Base-by-base conservation (phyloP, 2,329 filamentous ascomycete genomes). In the Ascochyta koolunga region DNA sequence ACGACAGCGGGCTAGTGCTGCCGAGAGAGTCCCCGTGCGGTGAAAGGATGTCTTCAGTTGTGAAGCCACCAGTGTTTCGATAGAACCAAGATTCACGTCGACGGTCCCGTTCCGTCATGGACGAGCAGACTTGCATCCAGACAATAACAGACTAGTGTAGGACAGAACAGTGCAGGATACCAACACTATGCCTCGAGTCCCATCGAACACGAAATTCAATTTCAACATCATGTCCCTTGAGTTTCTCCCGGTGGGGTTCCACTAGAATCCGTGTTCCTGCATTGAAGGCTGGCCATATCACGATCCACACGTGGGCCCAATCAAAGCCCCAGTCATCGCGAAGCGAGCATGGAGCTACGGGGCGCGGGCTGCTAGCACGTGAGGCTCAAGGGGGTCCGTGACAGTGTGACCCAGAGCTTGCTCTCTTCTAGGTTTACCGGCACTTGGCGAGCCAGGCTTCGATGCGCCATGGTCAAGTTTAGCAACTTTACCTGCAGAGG, bases 51-150 rank as follows among this genome's bases (percentile, higher is more conserved):
- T 44, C 46, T 19, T 45, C 40, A 42, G 8, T 32, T 46, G 37
- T 64, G 58, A 60, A 64, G 59, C 61, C 36, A 41, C 54, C 59
- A 44, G 32, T 33, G 58, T 67, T 62, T 67, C 57, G 50, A 58
- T 36, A 27, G 9, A 35, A 24, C 5, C 35, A 41, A 37, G 18
- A 32, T 4, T 11, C 27, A 40, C 18, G 6, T 37, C n/a, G 35
- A 37, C 31, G 33, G 39, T 32, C 43, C 35, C 29, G 35, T 54
- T 29, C 45, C 39, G 33, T 45, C 18, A 41, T 36, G 13, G 19
- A 45, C 25, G 11, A 33, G 22, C 42, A 10, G 29, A 24, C 39
- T 25, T 32, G 7, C 35, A 38, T 27, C 32, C 29, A 41, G 29
- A 16, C 22, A 15, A 24, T n/a, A n/a, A n/a, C n/a, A n/a, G n/a